Evolutionary conservation across 164 flowering plant species (phyloP).

Genomic region (Magnolia officinalis): DNA sequence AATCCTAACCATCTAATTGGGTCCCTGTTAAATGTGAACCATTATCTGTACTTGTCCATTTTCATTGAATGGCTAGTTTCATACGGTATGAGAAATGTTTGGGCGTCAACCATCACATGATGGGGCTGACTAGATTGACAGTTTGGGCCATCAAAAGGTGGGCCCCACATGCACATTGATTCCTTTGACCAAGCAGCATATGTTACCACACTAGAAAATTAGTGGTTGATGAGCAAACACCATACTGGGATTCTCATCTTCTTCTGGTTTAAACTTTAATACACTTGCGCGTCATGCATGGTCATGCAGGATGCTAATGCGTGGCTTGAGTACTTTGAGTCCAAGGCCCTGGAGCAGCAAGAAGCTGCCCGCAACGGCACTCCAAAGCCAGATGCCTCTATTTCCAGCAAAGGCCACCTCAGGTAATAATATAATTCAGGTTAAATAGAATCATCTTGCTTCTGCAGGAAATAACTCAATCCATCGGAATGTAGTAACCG

Average conservation of each 20-base stretch:
- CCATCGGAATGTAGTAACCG: neutral
- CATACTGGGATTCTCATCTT: neutral
- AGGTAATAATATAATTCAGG: constrained; percentile 39
- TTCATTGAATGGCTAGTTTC: too few relatives aligned
- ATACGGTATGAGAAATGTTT: too few relatives aligned
- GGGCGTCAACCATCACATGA: too few relatives aligned
- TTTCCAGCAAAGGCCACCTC: constrained; percentile 94
- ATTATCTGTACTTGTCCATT: too few relatives aligned
- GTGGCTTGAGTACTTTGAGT: constrained; percentile 94
- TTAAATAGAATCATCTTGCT: neutral
- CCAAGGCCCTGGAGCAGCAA: constrained; percentile 94
- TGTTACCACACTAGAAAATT: too few relatives aligned
- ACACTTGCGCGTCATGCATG: neutral
- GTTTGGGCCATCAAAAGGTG: too few relatives aligned
- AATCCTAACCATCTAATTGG: too few relatives aligned
- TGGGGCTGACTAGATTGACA: too few relatives aligned
- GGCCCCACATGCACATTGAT: too few relatives aligned
- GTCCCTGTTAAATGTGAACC: too few relatives aligned
- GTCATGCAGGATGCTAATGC: constrained; percentile 84
- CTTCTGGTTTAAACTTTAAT: neutral
- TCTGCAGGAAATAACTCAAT: neutral
- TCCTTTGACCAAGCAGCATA: too few relatives aligned
- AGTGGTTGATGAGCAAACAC: neutral
- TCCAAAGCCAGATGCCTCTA: constrained; percentile 94
- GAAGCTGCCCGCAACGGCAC: constrained; percentile 98